phyloP scores from a whole-genome alignment of 192 early-diverging fungal species.

The Backusella morwellensis region DNA sequence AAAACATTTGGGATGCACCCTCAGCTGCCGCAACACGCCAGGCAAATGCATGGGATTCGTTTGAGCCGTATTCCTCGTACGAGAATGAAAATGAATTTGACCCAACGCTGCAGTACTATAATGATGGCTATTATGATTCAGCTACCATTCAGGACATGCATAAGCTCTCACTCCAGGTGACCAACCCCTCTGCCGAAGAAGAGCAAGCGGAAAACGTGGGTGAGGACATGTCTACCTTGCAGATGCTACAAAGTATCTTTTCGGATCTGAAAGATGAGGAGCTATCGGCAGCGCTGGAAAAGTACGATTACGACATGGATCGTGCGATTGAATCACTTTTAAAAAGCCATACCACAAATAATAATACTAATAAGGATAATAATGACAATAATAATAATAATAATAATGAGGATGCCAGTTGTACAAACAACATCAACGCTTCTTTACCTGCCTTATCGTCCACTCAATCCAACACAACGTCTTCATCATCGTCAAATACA shows the following conservation, averaged over 20 bases:
- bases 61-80: background rate
- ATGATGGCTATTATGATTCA: slow-evolving; percentile 11
- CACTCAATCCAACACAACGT: background rate
- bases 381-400: background rate
- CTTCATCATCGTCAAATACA: background rate
- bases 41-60: background rate
- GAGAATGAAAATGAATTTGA: slow-evolving; percentile 33
- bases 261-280: slow-evolving; percentile 37
- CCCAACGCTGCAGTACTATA: slow-evolving; percentile 27
- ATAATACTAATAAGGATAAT: background rate
- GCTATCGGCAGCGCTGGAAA: slow-evolving; percentile 35
- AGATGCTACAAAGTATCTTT: slow-evolving; percentile 44
- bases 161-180: slow-evolving; percentile 6
- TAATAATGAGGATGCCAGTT: background rate
- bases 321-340: slow-evolving; percentile 36
- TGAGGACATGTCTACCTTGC: slow-evolving; percentile 45
- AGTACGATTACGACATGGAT: slow-evolving; percentile 45
- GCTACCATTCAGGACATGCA: slow-evolving; percentile 27
- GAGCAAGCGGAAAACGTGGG: slow-evolving; percentile 32
- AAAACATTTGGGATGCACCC: slow-evolving; percentile 13
- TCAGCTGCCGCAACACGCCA: background rate
- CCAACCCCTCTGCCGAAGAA: slow-evolving; percentile 28
- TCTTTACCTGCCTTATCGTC: slow-evolving; percentile 5
- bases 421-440: background rate
- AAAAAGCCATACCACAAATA: background rate